phyloP scores from a whole-genome alignment of 1,139 yeast genomes.

The Blastobotrys buckinghamii region DNA sequence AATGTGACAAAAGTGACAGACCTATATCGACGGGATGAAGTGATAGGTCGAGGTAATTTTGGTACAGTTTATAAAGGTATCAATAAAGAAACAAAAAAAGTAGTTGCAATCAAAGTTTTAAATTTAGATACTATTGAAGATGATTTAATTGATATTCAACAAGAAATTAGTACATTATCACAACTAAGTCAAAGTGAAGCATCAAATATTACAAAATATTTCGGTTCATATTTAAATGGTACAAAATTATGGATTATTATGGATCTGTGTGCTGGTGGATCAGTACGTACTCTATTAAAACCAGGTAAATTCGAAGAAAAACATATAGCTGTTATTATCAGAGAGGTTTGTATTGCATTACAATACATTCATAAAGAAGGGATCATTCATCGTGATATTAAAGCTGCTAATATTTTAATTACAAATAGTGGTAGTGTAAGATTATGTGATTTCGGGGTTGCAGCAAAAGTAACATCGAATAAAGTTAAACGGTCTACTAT shows the following conservation, averaged over 20 bases:
- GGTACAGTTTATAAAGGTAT: conserved; percentile 88
- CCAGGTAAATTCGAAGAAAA: conserved; percentile 87
- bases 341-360: conserved; percentile 76
- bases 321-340: conserved; percentile 70
- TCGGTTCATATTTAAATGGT: conserved; percentile 80
- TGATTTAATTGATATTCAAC: conserved; percentile 92
- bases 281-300: conserved; percentile 76
- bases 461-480: conserved; percentile 82
- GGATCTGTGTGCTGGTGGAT: conserved; percentile 98
- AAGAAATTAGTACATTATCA: conserved; percentile 80
- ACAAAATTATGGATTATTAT: conserved; percentile 94
- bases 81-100: conserved; percentile 57
- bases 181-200: conserved; percentile 73
- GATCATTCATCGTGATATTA: conserved; percentile 90
- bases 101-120: conserved; percentile 89
- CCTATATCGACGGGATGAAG: conserved; percentile 72
- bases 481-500: conserved; percentile 82
- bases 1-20: conserved; percentile 20
- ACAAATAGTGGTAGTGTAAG: conserved; percentile 87
- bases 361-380: conserved; percentile 81
- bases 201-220: conserved; percentile 79
- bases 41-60: conserved; percentile 93
- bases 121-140: conserved; percentile 91
- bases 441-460: conserved; percentile 96
- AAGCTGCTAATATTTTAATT: conserved; percentile 90